Conservation (phyloP, 2,329 filamentous ascomycete genomes). For the Sordariomycetes sp. region DNA sequence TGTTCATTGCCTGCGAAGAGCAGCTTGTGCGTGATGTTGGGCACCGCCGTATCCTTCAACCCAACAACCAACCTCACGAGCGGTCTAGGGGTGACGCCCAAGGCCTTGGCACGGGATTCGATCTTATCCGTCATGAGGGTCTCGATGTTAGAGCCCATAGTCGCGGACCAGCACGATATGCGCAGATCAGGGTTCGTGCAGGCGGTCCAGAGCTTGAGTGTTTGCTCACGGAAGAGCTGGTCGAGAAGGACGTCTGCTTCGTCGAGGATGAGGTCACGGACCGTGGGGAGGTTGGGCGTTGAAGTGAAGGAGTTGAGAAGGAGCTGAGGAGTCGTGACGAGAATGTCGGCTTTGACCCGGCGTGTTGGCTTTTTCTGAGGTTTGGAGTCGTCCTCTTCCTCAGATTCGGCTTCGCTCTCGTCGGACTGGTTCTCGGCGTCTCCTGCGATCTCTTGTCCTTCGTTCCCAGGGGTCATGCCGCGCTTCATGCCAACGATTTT, state of each 20-base stretch:
- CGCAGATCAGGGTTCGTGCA: slow-evolving; percentile 63
- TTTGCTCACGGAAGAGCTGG: slow-evolving; percentile 82
- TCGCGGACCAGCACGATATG: slow-evolving; percentile 87
- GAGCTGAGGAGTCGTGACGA: slow-evolving; percentile 41
- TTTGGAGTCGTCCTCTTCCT: slow-evolving; percentile 9
- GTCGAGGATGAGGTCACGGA: slow-evolving; percentile 73
- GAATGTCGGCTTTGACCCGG: slow-evolving; percentile 24
- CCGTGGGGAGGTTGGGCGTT: slow-evolving; percentile 44
- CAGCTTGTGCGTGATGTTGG: slow-evolving; percentile 82
- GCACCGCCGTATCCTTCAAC: slow-evolving; percentile 89
- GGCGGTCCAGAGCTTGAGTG: slow-evolving; percentile 71
- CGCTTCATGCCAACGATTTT: slow-evolving; percentile 78
- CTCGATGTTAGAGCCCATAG: slow-evolving; percentile 92
- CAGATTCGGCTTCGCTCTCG: slow-evolving; percentile 12
- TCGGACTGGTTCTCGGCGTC: slow-evolving; percentile 23
- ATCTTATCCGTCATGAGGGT: slow-evolving; percentile 64
- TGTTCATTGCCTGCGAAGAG: slow-evolving; percentile 87
- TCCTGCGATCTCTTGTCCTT: slow-evolving; percentile 24
- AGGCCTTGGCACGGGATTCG: slow-evolving; percentile 35
- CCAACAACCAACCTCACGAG: slow-evolving; percentile 87
- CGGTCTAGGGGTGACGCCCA: slow-evolving; percentile 29
- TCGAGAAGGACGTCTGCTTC: slow-evolving; percentile 94
- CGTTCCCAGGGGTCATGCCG: slow-evolving; percentile 60
- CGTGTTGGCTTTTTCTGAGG: slow-evolving; percentile 9
- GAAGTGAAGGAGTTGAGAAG: slow-evolving; percentile 63